Conservation (phyloP, 257 asterid genomes). For the Gardenia jasminoides region DNA sequence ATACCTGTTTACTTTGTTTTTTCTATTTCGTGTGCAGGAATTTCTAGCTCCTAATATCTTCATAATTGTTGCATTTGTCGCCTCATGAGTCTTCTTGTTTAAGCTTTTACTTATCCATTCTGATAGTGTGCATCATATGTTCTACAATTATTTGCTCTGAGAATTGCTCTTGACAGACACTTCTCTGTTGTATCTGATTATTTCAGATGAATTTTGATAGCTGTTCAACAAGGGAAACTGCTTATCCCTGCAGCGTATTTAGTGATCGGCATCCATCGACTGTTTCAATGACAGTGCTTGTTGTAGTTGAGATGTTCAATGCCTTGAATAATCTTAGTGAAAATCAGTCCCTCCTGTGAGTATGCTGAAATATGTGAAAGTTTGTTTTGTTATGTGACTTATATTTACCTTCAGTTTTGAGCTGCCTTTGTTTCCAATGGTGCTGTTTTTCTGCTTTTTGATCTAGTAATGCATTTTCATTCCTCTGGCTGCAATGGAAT, state of each 20-base stretch:
- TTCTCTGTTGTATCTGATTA: conserved; percentile 14
- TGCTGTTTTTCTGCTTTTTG: background rate
- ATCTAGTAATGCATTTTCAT: background rate
- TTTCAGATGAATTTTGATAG: conserved; percentile 90
- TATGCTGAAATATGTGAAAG: conserved; percentile 19
- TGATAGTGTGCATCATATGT: background rate
- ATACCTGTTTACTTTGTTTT: background rate
- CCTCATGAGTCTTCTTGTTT: background rate
- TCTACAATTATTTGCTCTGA: background rate
- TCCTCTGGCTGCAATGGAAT: background rate
- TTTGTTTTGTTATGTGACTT: background rate
- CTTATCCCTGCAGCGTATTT: conserved; percentile 72
- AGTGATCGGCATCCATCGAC: conserved; percentile 94
- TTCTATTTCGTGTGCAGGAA: background rate
- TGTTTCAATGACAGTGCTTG: conserved; percentile 96
- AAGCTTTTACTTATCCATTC: background rate
- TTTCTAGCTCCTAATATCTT: background rate
- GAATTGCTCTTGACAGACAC: background rate
- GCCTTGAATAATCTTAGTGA: conserved; percentile 98
- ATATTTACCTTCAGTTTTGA: background rate
- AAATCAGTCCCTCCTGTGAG: conserved; percentile 95
- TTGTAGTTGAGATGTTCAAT: conserved; percentile 98
- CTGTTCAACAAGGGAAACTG: conserved; percentile 84
- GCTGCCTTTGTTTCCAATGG: background rate
- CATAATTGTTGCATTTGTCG: background rate